phyloP scores from a whole-genome alignment of 306 rosid species.

The Ochetophila trinervis region DNA sequence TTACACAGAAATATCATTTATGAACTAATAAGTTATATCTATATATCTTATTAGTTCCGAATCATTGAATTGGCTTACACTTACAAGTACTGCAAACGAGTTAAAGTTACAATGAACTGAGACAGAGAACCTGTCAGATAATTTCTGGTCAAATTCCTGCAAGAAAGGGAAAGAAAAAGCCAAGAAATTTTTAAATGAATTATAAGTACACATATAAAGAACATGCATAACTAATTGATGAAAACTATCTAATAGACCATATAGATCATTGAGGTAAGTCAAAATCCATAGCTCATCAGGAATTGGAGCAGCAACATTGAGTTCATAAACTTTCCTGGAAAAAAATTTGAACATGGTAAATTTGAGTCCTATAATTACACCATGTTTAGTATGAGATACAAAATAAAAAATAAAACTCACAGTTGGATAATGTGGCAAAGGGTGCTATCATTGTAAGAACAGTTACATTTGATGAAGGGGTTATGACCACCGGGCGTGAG shows the following conservation, averaged over 20 bases:
- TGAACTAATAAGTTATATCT: too few species aligned
- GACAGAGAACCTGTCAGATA: constrained; percentile 60
- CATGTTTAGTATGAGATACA: too few species aligned
- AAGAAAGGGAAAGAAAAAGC: constrained; percentile 5
- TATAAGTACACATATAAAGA: background rate
- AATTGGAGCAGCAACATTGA: constrained; percentile 40
- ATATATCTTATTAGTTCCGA: background rate
- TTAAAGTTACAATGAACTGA: constrained; percentile 55
- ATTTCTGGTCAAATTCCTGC: constrained; percentile 55
- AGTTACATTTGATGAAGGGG: too few species aligned
- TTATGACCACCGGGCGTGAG: background rate
- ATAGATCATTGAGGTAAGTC: constrained; percentile 52
- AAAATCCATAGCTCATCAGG: constrained; percentile 69
- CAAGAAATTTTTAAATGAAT: background rate
- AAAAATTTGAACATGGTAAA: too few species aligned
- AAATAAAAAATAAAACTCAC: constrained; percentile 28
- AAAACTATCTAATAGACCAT: constrained; percentile 20
- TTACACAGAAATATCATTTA: background rate
- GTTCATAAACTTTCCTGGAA: constrained; percentile 50
- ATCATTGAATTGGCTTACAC: constrained; percentile 16
- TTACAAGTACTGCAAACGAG: constrained; percentile 61
- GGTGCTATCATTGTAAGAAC: constrained; percentile 28
- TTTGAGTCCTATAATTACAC: too few species aligned
- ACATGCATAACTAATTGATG: too few species aligned
- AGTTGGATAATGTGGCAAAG: constrained; percentile 52